Evolutionary conservation across 2,329 filamentous ascomycete genomes (phyloP).

Genomic region (Paracorniculantispora psalliotae): DNA sequence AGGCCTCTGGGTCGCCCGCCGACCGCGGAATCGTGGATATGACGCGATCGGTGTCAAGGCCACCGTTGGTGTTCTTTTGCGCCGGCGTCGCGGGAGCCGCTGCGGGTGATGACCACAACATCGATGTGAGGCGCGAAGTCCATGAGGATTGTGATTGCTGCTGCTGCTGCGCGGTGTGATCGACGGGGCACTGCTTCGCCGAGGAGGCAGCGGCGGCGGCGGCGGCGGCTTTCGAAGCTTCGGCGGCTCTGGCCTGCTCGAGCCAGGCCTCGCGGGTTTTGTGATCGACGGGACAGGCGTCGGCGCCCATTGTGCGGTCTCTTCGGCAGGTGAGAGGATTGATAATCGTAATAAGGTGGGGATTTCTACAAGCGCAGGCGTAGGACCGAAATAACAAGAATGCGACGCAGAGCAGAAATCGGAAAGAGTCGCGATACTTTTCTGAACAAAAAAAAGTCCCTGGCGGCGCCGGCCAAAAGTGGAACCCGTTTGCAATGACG

Average conservation of each 20-base stretch:
- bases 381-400: not conserved
- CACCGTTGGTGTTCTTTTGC: slow-evolving; percentile 14
- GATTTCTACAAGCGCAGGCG: no score
- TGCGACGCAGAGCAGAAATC: not conserved
- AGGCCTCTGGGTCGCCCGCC: slow-evolving; percentile 29
- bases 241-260: slow-evolving; percentile 55
- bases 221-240: slow-evolving; percentile 29
- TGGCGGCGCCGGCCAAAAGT: not conserved
- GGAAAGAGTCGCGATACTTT: not conserved
- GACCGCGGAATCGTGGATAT: slow-evolving; percentile 75
- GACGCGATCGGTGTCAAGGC: slow-evolving; percentile 63
- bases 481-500: not conserved
- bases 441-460: not conserved
- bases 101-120: slow-evolving; percentile 35
- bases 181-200: slow-evolving; percentile 27
- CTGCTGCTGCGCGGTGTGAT: slow-evolving; percentile 23
- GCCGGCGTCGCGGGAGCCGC: slow-evolving; percentile 16
- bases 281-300: slow-evolving; percentile 81
- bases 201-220: slow-evolving; percentile 15
- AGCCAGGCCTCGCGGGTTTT: slow-evolving; percentile 87
- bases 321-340: no score
- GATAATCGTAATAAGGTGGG: no score
- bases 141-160: slow-evolving; percentile 32
- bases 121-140: slow-evolving; percentile 37
- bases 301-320: slow-evolving; percentile 18